Percentiles rank a stretch among this genome's conserved stretches.
phyloP scores from a whole-genome alignment of 495 filamentous ascomycete species.

The Trichoderma parareesei region DNA sequence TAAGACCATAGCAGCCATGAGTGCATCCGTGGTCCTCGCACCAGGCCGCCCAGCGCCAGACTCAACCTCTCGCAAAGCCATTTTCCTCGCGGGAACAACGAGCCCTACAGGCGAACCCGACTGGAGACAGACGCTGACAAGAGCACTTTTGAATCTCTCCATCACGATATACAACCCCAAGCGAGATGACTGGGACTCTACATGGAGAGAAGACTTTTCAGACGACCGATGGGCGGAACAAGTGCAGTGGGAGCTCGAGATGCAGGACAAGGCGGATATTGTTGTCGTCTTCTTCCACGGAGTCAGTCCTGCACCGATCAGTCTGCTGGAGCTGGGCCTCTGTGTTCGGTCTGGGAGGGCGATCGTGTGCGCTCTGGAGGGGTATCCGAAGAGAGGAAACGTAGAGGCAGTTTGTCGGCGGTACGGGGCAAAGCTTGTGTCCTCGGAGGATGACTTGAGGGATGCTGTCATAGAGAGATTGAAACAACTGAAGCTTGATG shows the following conservation, averaged over 20 bases:
- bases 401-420: slow-evolving; percentile 8
- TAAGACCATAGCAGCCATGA: background rate
- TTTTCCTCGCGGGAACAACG: slow-evolving; percentile 40
- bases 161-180: slow-evolving; percentile 53
- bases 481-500: background rate
- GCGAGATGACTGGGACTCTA: slow-evolving; percentile 46
- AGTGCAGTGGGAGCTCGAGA: slow-evolving; percentile 52
- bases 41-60: background rate
- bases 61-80: slow-evolving; percentile 17
- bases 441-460: background rate
- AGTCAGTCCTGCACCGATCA: slow-evolving; percentile 37
- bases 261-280: slow-evolving; percentile 42
- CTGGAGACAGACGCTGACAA: slow-evolving; percentile 33
- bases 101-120: slow-evolving; percentile 20
- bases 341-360: slow-evolving; percentile 18
- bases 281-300: slow-evolving; percentile 49
- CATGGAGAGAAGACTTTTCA: slow-evolving; percentile 38
- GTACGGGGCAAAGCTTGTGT: background rate
- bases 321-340: slow-evolving; percentile 42
- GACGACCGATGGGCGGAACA: slow-evolving; percentile 41
- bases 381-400: slow-evolving; percentile 9
- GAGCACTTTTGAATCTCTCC: slow-evolving; percentile 30
- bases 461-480: slow-evolving; percentile 1
- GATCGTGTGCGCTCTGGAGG: slow-evolving; percentile 7
- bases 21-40: background rate